Conservation (phyloP, 306 rosid genomes). For the Lotus japonicus region DNA sequence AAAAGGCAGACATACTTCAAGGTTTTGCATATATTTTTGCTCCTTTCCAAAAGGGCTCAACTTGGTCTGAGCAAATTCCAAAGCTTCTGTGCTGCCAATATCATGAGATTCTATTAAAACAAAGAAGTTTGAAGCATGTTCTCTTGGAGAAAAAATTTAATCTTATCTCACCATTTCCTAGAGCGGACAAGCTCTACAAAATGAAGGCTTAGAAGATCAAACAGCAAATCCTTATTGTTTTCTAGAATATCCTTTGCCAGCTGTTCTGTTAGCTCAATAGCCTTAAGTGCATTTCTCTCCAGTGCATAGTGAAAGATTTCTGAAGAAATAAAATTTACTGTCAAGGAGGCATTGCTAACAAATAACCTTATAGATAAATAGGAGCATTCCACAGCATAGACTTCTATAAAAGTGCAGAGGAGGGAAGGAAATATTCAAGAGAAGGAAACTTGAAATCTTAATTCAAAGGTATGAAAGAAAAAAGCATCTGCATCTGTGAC, state of each 20-base stretch:
- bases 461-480: background rate
- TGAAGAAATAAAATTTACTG: constrained; percentile 28
- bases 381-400: background rate
- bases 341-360: background rate
- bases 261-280: constrained; percentile 78
- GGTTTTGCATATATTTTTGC: constrained; percentile 44
- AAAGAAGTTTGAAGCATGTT: constrained; percentile 1
- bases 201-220: constrained; percentile 90
- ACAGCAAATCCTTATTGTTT: constrained; percentile 68
- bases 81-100: constrained; percentile 89
- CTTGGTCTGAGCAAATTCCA: constrained; percentile 77
- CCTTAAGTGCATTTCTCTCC: constrained; percentile 78
- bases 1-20: constrained; percentile 42
- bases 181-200: constrained; percentile 79
- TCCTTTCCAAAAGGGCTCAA: constrained; percentile 70
- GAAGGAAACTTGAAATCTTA: background rate
- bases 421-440: background rate
- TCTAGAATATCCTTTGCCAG: constrained; percentile 59
- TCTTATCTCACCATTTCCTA: constrained; percentile 62
- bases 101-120: constrained; percentile 27
- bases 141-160: background rate
- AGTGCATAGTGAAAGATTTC: constrained; percentile 57
- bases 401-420: background rate
- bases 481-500: background rate
- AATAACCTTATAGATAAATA: background rate